A percentile compares a stretch with the other conserved stretches of the same genome.
Evolutionary conservation across 2,329 filamentous ascomycete species (phyloP).

Genomic region (Sporothrix phasma): DNA sequence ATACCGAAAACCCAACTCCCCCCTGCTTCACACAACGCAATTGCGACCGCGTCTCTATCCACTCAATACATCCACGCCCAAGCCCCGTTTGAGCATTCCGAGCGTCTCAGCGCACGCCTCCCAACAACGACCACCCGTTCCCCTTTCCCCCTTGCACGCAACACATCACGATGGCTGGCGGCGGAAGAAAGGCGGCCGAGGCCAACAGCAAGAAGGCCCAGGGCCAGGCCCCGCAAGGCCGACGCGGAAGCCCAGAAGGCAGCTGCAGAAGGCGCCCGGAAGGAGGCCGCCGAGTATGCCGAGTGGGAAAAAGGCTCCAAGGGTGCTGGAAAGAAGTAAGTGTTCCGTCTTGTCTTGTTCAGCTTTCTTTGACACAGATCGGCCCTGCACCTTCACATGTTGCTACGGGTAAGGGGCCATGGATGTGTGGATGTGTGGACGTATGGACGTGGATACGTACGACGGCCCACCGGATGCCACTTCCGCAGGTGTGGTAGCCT

Average conservation of each 20-base stretch:
- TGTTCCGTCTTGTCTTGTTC: slow-evolving; percentile 16
- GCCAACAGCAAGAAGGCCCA: slow-evolving; percentile 84
- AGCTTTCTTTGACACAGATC: not conserved
- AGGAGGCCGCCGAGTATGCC: slow-evolving; percentile 55
- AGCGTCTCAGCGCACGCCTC: not conserved
- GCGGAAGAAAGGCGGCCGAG: slow-evolving; percentile 63
- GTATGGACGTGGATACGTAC: not conserved
- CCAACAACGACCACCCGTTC: not conserved
- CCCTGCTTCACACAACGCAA: not conserved
- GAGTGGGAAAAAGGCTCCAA: slow-evolving; percentile 85
- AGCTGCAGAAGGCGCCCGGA: slow-evolving; percentile 57
- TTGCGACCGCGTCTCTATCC: not conserved
- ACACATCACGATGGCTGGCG: slow-evolving; percentile 52
- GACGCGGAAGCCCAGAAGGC: slow-evolving; percentile 75
- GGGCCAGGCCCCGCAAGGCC: slow-evolving; percentile 86
- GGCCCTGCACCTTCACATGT: not conserved
- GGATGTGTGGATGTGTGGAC: not conserved
- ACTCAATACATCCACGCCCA: not conserved
- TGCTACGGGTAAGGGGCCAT: not conserved
- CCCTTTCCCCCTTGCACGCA: not conserved
- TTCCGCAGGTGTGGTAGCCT: slow-evolving; percentile 4
- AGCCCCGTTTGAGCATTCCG: not conserved
- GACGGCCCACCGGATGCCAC: not conserved
- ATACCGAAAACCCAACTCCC: not conserved
- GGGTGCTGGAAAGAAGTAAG: slow-evolving; percentile 76